phyloP scores from a whole-genome alignment of 768 basidiomycete species.

The Suillus placidus region DNA sequence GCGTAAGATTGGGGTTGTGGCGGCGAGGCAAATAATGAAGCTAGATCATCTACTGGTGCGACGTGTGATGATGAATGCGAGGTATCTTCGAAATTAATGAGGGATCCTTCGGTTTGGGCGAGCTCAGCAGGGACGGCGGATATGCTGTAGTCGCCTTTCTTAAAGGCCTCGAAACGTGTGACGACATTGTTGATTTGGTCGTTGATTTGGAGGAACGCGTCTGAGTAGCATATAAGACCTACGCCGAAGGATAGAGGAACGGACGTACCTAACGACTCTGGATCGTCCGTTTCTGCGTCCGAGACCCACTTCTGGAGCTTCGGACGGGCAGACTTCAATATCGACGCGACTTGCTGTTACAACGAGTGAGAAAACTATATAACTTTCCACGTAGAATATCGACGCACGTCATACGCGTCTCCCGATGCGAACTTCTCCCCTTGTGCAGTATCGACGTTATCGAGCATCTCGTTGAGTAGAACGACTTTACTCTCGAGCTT shows the following conservation, averaged over 20 bases:
- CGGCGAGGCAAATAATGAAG: constrained; percentile 53
- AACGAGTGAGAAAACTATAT: not conserved
- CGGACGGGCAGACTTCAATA: constrained; percentile 81
- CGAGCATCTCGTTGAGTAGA: constrained; percentile 95
- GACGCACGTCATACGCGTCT: constrained; percentile 88
- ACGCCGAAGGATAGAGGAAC: not conserved
- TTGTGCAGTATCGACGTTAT: constrained; percentile 75
- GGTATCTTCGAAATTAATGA: constrained; percentile 80
- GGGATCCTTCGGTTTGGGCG: constrained; percentile 43
- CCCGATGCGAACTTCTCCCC: constrained; percentile 84
- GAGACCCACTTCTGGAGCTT: constrained; percentile 98
- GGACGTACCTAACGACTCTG: constrained; percentile 81
- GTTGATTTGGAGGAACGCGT: constrained; percentile 93
- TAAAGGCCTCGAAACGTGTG: constrained; percentile 89
- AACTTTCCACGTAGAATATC: not conserved
- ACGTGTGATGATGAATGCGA: constrained; percentile 20
- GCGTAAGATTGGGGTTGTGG: constrained; percentile 5
- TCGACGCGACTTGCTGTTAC: constrained; percentile 82
- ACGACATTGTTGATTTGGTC: constrained; percentile 96
- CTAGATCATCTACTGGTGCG: constrained; percentile 56
- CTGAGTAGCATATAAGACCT: constrained; percentile 41
- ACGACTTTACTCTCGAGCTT: constrained; percentile 96
- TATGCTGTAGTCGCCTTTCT: constrained; percentile 84
- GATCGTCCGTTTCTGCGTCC: constrained; percentile 86
- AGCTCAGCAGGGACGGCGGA: constrained; percentile 59